A percentile compares a stretch with the other conserved stretches of the same genome.
phyloP scores from a whole-genome alignment of 2,329 filamentous ascomycete species.

The Calonectria hongkongensis region DNA sequence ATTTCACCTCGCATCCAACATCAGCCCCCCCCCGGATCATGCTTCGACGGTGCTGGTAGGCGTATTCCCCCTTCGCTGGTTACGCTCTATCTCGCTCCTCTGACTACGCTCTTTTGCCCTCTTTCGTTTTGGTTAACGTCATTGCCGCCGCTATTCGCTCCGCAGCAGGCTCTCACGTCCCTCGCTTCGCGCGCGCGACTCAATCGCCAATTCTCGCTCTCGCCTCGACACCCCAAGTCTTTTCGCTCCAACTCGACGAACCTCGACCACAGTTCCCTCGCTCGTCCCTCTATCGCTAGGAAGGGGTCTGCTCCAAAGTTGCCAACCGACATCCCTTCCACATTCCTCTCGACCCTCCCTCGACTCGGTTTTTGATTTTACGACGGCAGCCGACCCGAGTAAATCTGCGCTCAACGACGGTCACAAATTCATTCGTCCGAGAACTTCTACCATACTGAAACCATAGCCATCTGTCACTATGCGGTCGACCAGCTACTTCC shows the following conservation, averaged over 20 bases:
- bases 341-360: slow-evolving; percentile 28
- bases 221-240: slow-evolving; percentile 21
- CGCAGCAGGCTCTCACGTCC: slow-evolving; percentile 18
- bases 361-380: slow-evolving; percentile 3
- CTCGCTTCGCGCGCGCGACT: slow-evolving; percentile 26
- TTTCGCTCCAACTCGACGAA: slow-evolving; percentile 21
- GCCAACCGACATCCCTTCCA: slow-evolving; percentile 28
- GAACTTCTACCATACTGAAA: slow-evolving; percentile 5
- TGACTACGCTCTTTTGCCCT: slow-evolving; percentile 32
- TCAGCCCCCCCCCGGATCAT: slow-evolving; percentile 33
- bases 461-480: slow-evolving; percentile 46
- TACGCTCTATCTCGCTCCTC: slow-evolving; percentile 31
- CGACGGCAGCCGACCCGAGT: slow-evolving; percentile 2
- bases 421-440: not conserved
- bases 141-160: slow-evolving; percentile 25
- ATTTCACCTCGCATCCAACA: slow-evolving; percentile 38
- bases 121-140: slow-evolving; percentile 21
- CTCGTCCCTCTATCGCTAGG: not conserved
- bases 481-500: slow-evolving; percentile 54
- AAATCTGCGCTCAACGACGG: not conserved
- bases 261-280: not conserved
- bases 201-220: slow-evolving; percentile 4
- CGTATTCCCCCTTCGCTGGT: slow-evolving; percentile 40
- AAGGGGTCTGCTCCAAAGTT: not conserved
- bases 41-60: slow-evolving; percentile 37